Conservation (phyloP, 1,284 basidiomycete species). For the Mycena citricolor region DNA sequence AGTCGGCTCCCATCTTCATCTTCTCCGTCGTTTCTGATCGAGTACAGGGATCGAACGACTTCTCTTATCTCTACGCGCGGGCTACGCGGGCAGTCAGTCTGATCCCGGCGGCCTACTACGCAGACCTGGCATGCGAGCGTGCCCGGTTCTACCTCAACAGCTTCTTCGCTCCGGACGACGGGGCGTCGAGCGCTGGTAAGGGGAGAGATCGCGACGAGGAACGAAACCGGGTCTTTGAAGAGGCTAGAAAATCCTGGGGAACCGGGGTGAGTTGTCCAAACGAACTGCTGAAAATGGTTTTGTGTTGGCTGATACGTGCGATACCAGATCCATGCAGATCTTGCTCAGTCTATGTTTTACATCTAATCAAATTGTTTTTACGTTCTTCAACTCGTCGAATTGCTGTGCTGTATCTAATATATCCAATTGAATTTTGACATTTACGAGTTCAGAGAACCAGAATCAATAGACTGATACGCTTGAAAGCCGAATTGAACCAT, state of each 20-base stretch:
- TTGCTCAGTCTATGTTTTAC: slow-evolving; percentile 72
- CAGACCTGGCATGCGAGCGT: slow-evolving; percentile 74
- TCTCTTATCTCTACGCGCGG: slow-evolving; percentile 69
- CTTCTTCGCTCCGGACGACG: slow-evolving; percentile 54
- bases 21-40: not conserved
- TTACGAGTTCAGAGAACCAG: too few relatives aligned
- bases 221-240: slow-evolving; percentile 45
- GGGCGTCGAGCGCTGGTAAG: slow-evolving; percentile 31
- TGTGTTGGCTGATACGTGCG: not conserved
- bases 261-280: slow-evolving; percentile 44
- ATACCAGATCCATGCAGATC: slow-evolving; percentile 46
- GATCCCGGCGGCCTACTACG: slow-evolving; percentile 74
- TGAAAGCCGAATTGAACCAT: too few relatives aligned
- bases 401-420: slow-evolving; percentile 3
- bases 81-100: slow-evolving; percentile 78
- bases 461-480: too few relatives aligned
- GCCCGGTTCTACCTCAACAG: slow-evolving; percentile 70
- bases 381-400: not conserved
- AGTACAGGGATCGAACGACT: slow-evolving; percentile 56
- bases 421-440: not conserved
- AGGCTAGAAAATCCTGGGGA: slow-evolving; percentile 60
- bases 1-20: not conserved
- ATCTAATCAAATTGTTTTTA: slow-evolving; percentile 44
- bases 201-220: slow-evolving; percentile 45
- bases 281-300: not conserved